phyloP scores from a whole-genome alignment of 2,329 filamentous ascomycete genomes.

The Arthrinium puccinioides region DNA sequence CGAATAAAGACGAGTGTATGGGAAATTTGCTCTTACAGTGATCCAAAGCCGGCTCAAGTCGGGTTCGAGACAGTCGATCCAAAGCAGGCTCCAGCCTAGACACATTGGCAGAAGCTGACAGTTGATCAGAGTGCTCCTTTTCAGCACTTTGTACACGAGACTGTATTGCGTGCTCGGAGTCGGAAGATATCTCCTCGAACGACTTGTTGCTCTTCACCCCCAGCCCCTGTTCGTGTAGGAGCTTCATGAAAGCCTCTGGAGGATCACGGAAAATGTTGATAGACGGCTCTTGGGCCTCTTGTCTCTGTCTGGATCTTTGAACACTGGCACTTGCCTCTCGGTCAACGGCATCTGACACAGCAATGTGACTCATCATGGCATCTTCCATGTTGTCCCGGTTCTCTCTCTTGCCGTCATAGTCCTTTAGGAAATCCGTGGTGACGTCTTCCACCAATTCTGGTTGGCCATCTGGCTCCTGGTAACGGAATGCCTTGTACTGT shows the following conservation, averaged over 20 bases:
- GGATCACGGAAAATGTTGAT: constrained; percentile 2
- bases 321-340: constrained; percentile 7
- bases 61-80: constrained; percentile 13
- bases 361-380: constrained; percentile 20
- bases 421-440: constrained; percentile 26
- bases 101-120: constrained; percentile 13
- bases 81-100: constrained; percentile 18
- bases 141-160: constrained; percentile 14
- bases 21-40: no score
- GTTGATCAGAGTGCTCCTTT: constrained; percentile 14
- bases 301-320: constrained; percentile 13
- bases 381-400: constrained; percentile 20
- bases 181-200: constrained; percentile 1
- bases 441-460: constrained; percentile 20
- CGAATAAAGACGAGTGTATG: no score
- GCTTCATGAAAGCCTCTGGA: background rate
- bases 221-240: background rate
- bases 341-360: constrained; percentile 21
- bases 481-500: constrained; percentile 28
- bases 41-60: constrained; percentile 7
- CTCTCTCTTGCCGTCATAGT: constrained; percentile 28
- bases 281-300: background rate
- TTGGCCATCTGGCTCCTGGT: constrained; percentile 27
- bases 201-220: background rate
- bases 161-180: constrained; percentile 8